Evolutionary conservation across 1,139 yeast species (phyloP).

Genomic region (Geotrichum citri-aurantii): DNA sequence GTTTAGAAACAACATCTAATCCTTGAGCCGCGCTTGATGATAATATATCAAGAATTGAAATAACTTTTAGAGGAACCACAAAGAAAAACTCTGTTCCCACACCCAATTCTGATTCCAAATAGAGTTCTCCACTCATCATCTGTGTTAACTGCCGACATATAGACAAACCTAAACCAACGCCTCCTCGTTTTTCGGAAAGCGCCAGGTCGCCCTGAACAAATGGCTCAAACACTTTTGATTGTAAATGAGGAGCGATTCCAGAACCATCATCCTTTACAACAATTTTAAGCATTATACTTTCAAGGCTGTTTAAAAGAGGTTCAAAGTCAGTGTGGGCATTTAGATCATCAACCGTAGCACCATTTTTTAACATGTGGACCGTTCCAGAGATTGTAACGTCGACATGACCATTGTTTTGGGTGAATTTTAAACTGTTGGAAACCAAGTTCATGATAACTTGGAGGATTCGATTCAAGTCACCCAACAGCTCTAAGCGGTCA

Average conservation of each 20-base stretch:
- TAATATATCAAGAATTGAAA: neutral
- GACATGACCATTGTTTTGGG: constrained; percentile 83
- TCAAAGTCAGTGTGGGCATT: neutral
- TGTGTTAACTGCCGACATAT: constrained; percentile 80
- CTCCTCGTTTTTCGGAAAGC: constrained; percentile 78
- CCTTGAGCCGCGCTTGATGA: neutral
- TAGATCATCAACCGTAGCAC: neutral
- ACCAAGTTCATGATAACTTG: constrained; percentile 91
- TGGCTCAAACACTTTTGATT: constrained; percentile 82
- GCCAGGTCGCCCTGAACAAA: constrained; percentile 94
- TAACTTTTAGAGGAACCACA: constrained; percentile 60
- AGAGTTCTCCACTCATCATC: constrained; percentile 12
- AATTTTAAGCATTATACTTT: neutral
- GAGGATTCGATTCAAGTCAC: constrained; percentile 88
- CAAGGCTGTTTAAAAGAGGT: neutral
- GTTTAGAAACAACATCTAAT: neutral
- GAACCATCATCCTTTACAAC: constrained; percentile 79
- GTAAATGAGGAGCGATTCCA: constrained; percentile 78
- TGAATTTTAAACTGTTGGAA: constrained; percentile 83
- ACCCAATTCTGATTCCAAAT: constrained; percentile 52
- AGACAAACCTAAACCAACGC: constrained; percentile 87
- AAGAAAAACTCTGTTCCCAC: constrained; percentile 74
- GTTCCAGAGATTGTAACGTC: constrained; percentile 46
- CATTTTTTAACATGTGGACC: neutral
- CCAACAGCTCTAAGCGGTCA: constrained; percentile 52